Percentiles rank a stretch among this genome's conserved stretches.
Conservation (phyloP, 2,329 filamentous ascomycete species). For the Diaporthe australafricana region DNA sequence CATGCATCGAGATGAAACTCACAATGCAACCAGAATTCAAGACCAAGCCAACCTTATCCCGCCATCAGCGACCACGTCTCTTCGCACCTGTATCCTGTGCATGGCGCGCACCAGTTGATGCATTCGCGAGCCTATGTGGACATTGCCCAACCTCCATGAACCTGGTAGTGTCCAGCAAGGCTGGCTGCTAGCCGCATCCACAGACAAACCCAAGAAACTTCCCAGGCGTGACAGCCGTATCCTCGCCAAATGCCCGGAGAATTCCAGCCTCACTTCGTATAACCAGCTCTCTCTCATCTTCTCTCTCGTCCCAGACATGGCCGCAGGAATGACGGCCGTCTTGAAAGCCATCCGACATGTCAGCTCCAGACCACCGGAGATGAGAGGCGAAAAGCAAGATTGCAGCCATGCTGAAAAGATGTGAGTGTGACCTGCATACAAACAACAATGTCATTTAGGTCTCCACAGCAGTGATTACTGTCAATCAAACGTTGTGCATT, state of each 20-base stretch:
- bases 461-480: neutral
- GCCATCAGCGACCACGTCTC: neutral
- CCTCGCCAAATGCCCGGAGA: neutral
- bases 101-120: no score
- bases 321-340: slow-evolving; percentile 3
- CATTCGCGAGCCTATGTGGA: no score
- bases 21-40: neutral
- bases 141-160: neutral
- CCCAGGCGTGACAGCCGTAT: neutral
- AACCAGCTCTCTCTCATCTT: neutral
- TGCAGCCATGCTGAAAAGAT: slow-evolving; percentile 18
- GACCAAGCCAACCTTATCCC: slow-evolving; percentile 18
- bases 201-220: neutral
- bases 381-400: slow-evolving; percentile 21
- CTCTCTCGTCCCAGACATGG: neutral
- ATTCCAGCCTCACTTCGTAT: neutral
- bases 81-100: neutral
- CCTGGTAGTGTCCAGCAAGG: neutral
- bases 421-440: neutral
- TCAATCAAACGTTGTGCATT: neutral
- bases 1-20: slow-evolving; percentile 27
- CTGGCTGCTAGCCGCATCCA: neutral
- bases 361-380: slow-evolving; percentile 22
- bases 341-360: slow-evolving; percentile 10
- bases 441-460: neutral